Evolutionary conservation across 805 yeast genomes (phyloP), one percentile per base, ranked within the genome.

Genomic region (Candida stauntonica): DNA sequence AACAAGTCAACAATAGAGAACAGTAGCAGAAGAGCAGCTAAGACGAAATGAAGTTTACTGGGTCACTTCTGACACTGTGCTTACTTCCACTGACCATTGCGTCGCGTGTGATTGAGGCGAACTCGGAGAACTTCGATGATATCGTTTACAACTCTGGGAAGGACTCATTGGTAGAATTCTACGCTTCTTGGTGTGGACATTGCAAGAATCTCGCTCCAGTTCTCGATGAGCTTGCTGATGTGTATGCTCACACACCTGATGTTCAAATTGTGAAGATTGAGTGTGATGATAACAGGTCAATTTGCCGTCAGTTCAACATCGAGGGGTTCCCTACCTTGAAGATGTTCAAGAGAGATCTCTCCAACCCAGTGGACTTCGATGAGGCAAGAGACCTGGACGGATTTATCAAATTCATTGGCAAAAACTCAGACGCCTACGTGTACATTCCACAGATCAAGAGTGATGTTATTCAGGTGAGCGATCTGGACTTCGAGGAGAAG

Each of bases 101-200:
- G 7, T 41, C 44, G n/a, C 19, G 18, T 11, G 45, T 41, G 26
- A 33, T 41, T 19, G 45, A 36, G 31, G 39, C 35, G 29, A 17
- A 30, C 33, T 15, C 29, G 44, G 57, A 62, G 26, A 73, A 66
- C 45, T 80, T 80, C 54, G 73, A 76, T 36, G 73, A 70, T 14
- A 58, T 75, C 29, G 82, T 78, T 14, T 61, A 72, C 38, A 72
- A 77, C 32, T 72, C 82, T 5, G 79, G 74, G 24, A 83, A 82
- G 68, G 82, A 79, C 52, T 74, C 89, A 8, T 70, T 87, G 45
- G 86, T 86, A 46, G 84, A 86, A 68, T 91, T 88, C 67, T 91
- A 86, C 59, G 97, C 98, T 35, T 88, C 95, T 60, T 89, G 96
- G 96, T 88, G 96, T 70, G 88, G 95, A 34, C 96, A 88, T 72